Base-by-base conservation (phyloP, 2,329 filamentous ascomycete species). In the Aspergillus floridensis region DNA sequence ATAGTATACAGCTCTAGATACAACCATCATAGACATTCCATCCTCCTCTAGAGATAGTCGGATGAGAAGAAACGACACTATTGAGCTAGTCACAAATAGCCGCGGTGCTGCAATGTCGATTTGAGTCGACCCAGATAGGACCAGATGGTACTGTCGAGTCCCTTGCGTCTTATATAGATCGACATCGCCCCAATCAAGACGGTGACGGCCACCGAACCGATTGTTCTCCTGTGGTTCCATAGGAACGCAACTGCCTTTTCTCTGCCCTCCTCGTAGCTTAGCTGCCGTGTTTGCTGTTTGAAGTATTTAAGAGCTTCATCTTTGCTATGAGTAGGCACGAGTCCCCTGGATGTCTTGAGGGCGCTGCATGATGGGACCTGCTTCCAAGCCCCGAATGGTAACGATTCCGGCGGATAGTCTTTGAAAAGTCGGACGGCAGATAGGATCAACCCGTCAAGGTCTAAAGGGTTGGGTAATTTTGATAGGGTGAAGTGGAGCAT, bases 401-500 rank as follows among this genome's bases (percentile, higher is more conserved):
- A 79, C 0, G 79, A 81, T 65, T 91, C 85, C 0, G 93, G 95
- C 1, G 93, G 93, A 65, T 90, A 79, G 2, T 76, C 70, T 6
- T 81, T 74, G 72, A 89, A 89, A 0, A 98, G 81, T 29, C 72
- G 71, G 3, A 86, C 81, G 0, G 93, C 86, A 53, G 83, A 81
- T 19, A 80, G 72, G 63, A 99, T 89, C 55, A 97, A 83, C 7
- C 79, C 80, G 65, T 99, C 93, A 24, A 99, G 79, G 70, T 96
- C 85, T 59, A 96, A 85, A 19, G 88, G 88, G 54, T 86, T 84
- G 0, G 95, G 95, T 6, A 99, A 83, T 74, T 95, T 96, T 47
- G 91, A 91, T 12, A 99, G 84, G 38, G 91, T 88, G 61, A 88
- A 90, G 73, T 96, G 92, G 24, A 99, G 84, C 85, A 99, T 96